These are phyloP conservation scores for Boletus pseudopeckii DNA, from an alignment of 768 basidiomycete genomes.

Conservation along the genomic window DNA sequence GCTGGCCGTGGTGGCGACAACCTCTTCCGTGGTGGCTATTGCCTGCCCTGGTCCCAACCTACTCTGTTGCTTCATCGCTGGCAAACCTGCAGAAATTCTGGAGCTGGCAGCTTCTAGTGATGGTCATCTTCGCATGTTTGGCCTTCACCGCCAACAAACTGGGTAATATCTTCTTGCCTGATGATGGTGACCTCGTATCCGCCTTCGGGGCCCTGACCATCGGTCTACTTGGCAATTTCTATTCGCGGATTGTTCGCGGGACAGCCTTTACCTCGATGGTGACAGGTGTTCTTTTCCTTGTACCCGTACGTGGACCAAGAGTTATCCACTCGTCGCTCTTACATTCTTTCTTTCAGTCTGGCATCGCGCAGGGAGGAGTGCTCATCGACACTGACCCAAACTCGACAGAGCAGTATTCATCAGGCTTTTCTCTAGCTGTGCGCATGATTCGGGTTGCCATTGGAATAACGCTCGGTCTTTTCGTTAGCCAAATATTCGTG, in stretches of 20 bases:
- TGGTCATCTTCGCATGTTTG: slow-evolving; percentile 79
- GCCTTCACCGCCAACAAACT: slow-evolving; percentile 69
- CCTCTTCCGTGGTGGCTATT: slow-evolving; percentile 81
- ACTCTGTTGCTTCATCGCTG: slow-evolving; percentile 70
- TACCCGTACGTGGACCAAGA: slow-evolving; percentile 57
- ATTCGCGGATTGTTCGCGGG: slow-evolving; percentile 69
- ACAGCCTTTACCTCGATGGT: slow-evolving; percentile 91
- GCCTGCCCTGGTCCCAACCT: slow-evolving; percentile 72
- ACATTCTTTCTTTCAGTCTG: slow-evolving; percentile 48
- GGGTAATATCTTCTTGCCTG: slow-evolving; percentile 57
- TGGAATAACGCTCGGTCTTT: slow-evolving; percentile 82
- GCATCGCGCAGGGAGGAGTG: slow-evolving; percentile 72
- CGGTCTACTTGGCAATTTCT: slow-evolving; percentile 78
- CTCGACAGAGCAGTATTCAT: slow-evolving; percentile 61
- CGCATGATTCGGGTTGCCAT: slow-evolving; percentile 83
- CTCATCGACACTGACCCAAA: slow-evolving; percentile 49
- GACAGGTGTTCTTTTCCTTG: slow-evolving; percentile 88
- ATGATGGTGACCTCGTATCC: slow-evolving; percentile 69
- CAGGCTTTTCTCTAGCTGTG: slow-evolving; percentile 74
- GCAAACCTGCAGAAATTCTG: slow-evolving; percentile 71
- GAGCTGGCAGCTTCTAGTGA: slow-evolving; percentile 69
- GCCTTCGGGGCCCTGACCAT: slow-evolving; percentile 76
- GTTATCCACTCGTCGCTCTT: slow-evolving; percentile 1
- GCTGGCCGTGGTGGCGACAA: slow-evolving; percentile 76
- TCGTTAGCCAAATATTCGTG: slow-evolving; percentile 72